Percentiles rank a stretch among this genome's conserved stretches.
Evolutionary conservation across 192 early-diverging fungal genomes (phyloP).

Genomic region (Coemansia sp.): DNA sequence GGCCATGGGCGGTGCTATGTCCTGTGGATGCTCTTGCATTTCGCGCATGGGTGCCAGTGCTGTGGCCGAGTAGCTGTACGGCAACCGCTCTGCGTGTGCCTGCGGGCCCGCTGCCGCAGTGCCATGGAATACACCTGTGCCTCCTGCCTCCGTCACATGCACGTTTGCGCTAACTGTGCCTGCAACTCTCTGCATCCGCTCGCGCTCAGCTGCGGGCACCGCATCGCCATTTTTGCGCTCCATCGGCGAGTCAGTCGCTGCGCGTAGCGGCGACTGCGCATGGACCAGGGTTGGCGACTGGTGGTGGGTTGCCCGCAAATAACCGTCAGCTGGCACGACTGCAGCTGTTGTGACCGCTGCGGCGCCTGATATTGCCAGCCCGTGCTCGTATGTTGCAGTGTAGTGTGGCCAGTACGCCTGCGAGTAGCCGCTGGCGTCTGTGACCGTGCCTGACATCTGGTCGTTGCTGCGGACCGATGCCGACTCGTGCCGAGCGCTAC

Average conservation of each 20-base stretch:
- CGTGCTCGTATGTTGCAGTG: background rate
- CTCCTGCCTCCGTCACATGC: conserved; percentile 37
- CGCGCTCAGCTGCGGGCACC: conserved; percentile 6
- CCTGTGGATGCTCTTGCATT: conserved; percentile 44
- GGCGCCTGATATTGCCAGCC: background rate
- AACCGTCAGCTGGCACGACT: conserved; percentile 11
- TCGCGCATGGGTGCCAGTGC: conserved; percentile 20
- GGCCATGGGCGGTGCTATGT: conserved; percentile 5
- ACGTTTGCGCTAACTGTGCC: background rate
- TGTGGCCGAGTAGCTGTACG: conserved; percentile 12
- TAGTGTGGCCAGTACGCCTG: conserved; percentile 27
- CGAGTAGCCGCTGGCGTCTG: conserved; percentile 43
- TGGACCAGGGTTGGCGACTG: conserved; percentile 33
- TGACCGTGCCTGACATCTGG: conserved; percentile 41
- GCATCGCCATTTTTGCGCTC: conserved; percentile 22
- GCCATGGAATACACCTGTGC: conserved; percentile 20
- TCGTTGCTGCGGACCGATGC: conserved; percentile 41
- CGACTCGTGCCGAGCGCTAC: conserved; percentile 26
- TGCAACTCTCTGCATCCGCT: conserved; percentile 10
- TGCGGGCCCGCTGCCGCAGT: conserved; percentile 9
- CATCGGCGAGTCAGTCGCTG: conserved; percentile 23
- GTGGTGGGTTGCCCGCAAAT: conserved; percentile 14
- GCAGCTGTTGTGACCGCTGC: conserved; percentile 12
- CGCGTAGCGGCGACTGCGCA: conserved; percentile 18
- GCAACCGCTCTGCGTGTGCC: background rate